Evolutionary conservation across 2,329 filamentous ascomycete genomes (phyloP).

Genomic region (Sordariomycetes sp.): DNA sequence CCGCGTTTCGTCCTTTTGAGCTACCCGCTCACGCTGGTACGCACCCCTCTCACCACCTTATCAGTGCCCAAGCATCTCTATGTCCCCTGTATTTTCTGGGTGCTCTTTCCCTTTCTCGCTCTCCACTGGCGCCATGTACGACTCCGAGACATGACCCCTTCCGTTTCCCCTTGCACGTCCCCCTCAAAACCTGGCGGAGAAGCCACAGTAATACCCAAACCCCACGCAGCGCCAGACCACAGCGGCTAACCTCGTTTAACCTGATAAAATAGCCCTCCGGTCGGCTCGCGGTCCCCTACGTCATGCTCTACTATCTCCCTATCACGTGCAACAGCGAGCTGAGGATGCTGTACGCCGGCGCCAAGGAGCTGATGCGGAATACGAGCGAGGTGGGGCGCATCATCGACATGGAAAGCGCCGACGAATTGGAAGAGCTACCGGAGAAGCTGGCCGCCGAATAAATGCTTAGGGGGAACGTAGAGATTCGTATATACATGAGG

Average conservation of each 20-base stretch:
- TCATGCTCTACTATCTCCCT: conserved; percentile 88
- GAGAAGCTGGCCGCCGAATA: conserved; percentile 34
- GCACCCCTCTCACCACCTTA: conserved; percentile 9
- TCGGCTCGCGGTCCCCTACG: conserved; percentile 79
- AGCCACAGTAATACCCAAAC: not conserved
- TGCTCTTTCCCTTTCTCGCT: not conserved
- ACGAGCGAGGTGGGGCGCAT: conserved; percentile 82
- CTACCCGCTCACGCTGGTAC: conserved; percentile 77
- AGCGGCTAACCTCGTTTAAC: conserved; percentile 6
- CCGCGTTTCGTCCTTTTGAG: conserved; percentile 84
- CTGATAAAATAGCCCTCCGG: conserved; percentile 53
- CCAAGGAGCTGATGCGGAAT: conserved; percentile 90
- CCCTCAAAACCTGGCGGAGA: not conserved
- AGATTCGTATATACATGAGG: conserved; percentile 2
- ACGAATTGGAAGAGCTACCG: conserved; percentile 76
- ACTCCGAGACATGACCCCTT: not conserved
- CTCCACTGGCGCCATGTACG: not conserved
- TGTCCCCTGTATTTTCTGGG: not conserved
- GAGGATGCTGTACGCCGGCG: conserved; percentile 89
- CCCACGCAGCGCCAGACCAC: not conserved
- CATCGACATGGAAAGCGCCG: conserved; percentile 68
- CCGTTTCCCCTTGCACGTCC: not conserved
- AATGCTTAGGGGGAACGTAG: not conserved
- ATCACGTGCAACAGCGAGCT: conserved; percentile 78
- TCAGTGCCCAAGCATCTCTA: not conserved